phyloP scores from a whole-genome alignment of 2,329 filamentous ascomycete species.

The Ophiosphaerella korrae region DNA sequence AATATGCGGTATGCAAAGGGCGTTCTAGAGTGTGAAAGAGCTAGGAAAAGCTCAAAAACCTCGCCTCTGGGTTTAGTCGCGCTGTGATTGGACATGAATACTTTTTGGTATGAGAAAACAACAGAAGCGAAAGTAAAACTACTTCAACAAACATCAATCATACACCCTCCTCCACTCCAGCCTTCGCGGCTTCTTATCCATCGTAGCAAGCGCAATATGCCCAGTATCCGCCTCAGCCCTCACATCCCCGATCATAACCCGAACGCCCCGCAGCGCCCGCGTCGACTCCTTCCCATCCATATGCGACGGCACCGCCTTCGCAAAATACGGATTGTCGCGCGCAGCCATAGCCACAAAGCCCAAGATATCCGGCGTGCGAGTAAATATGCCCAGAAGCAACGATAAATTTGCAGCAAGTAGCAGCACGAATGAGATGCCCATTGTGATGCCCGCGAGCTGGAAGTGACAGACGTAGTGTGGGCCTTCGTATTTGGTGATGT shows the following conservation, averaged over 20 bases:
- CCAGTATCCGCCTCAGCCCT: slow-evolving; percentile 3
- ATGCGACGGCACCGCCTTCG: not conserved
- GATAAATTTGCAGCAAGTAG: not conserved
- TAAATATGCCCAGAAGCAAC: slow-evolving; percentile 7
- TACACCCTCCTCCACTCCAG: too few relatives aligned
- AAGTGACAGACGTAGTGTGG: slow-evolving; percentile 3
- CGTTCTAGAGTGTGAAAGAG: too few relatives aligned
- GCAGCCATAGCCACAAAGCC: slow-evolving; percentile 10
- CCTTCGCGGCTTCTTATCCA: not conserved
- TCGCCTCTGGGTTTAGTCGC: too few relatives aligned
- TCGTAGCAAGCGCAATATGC: slow-evolving; percentile 15
- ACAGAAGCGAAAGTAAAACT: too few relatives aligned
- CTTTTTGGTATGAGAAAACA: too few relatives aligned
- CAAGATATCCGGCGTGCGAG: slow-evolving; percentile 10
- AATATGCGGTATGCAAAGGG: too few relatives aligned
- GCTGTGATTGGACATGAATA: too few relatives aligned
- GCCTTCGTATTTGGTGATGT: not conserved
- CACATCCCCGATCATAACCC: slow-evolving; percentile 12
- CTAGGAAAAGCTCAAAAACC: too few relatives aligned
- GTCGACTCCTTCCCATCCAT: slow-evolving; percentile 2
- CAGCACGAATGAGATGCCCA: slow-evolving; percentile 1
- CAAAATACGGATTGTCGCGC: slow-evolving; percentile 9
- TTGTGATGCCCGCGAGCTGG: slow-evolving; percentile 5
- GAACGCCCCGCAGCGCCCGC: slow-evolving; percentile 1
- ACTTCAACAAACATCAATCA: too few relatives aligned